A percentile compares a stretch with the other conserved stretches of the same genome.
These are phyloP conservation scores for Parmelia sp. DNA, from an alignment of 495 filamentous ascomycete species.

Conservation along the genomic window DNA sequence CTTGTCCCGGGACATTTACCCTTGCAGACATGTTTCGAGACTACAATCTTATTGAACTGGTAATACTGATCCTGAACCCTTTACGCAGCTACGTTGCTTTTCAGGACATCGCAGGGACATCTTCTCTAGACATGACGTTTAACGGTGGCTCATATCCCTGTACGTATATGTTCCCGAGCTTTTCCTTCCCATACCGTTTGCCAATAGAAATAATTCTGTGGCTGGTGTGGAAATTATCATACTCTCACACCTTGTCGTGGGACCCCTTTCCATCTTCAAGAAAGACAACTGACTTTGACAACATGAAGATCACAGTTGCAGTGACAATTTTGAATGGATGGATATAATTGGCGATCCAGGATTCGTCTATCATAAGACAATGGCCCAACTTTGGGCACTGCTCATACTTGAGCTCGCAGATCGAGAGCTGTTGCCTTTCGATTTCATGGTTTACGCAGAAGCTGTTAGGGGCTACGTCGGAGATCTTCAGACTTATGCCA, in stretches of 20 bases:
- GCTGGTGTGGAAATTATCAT: background rate
- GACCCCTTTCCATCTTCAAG: background rate
- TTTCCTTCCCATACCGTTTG: background rate
- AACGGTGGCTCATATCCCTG: slow-evolving; percentile 56
- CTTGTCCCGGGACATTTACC: background rate
- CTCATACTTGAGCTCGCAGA: slow-evolving; percentile 83
- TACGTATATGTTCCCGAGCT: background rate
- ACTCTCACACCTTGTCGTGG: background rate
- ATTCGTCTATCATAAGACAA: slow-evolving; percentile 71
- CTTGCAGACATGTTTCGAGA: background rate
- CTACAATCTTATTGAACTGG: background rate
- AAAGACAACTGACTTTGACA: background rate
- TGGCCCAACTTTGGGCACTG: slow-evolving; percentile 74
- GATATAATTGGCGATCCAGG: slow-evolving; percentile 67
- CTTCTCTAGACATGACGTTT: slow-evolving; percentile 83
- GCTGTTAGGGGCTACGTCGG: slow-evolving; percentile 54
- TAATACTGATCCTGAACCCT: background rate
- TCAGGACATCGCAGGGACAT: slow-evolving; percentile 87
- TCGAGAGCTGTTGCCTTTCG: slow-evolving; percentile 72
- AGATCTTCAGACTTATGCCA: slow-evolving; percentile 61
- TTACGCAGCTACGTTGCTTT: slow-evolving; percentile 55
- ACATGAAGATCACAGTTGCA: slow-evolving; percentile 59
- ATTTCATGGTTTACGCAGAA: slow-evolving; percentile 68
- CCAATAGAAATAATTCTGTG: background rate
- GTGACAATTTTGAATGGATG: slow-evolving; percentile 89